Percentiles rank a stretch among this genome's conserved stretches.
Conservation (phyloP, 768 basidiomycete species). For the Amanita subjunquillea region DNA sequence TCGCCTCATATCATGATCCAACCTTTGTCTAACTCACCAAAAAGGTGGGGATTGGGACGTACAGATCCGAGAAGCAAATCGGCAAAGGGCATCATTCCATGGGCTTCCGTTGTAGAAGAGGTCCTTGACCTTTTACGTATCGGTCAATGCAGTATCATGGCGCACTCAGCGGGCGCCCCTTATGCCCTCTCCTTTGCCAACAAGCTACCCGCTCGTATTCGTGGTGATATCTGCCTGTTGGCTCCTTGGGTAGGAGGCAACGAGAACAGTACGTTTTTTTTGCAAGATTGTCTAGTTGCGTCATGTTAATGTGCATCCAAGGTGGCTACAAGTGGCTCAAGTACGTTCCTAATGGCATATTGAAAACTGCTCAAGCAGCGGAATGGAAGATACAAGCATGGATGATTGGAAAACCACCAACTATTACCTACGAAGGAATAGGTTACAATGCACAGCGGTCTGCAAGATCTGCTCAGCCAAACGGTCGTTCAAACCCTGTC, state of each 20-base stretch:
- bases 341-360: slow-evolving; percentile 86
- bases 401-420: slow-evolving; percentile 94
- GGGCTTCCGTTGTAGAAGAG: slow-evolving; percentile 86
- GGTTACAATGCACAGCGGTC: slow-evolving; percentile 51
- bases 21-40: slow-evolving; percentile 6
- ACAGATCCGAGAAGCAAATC: slow-evolving; percentile 65
- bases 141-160: slow-evolving; percentile 78
- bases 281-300: slow-evolving; percentile 5
- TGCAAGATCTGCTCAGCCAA: slow-evolving; percentile 10
- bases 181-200: slow-evolving; percentile 88
- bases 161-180: slow-evolving; percentile 92
- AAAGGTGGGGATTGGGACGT: slow-evolving; percentile 86
- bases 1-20: slow-evolving; percentile 4
- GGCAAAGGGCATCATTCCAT: slow-evolving; percentile 76
- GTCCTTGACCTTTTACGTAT: slow-evolving; percentile 77
- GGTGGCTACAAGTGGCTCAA: slow-evolving; percentile 94
- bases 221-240: slow-evolving; percentile 78
- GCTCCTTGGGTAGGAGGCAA: slow-evolving; percentile 96
- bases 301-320: slow-evolving; percentile 15
- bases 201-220: slow-evolving; percentile 61
- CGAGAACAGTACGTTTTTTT: slow-evolving; percentile 63
- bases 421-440: slow-evolving; percentile 76
- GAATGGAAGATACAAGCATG: slow-evolving; percentile 97
- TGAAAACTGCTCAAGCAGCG: slow-evolving; percentile 93
- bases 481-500: slow-evolving; percentile 11